Base-by-base conservation (phyloP, 1,139 yeast genomes). In the Debaryomyces sp. region DNA sequence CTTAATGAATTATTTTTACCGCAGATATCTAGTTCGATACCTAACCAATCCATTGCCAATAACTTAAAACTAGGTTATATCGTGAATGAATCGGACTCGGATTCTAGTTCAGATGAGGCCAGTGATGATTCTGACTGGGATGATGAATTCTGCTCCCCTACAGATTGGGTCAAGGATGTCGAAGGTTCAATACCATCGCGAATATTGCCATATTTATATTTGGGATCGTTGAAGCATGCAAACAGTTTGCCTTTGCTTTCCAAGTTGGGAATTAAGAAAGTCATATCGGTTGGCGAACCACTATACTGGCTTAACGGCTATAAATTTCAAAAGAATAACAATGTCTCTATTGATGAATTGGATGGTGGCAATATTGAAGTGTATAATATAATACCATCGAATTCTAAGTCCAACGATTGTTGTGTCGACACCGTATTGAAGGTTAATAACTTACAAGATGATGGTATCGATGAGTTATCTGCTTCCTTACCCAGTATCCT, bases 201-300 rank as follows among this genome's bases (percentile, higher is more conserved):
- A 46, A 85, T 94, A 3, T 67, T 92, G 44, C 89, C 95, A 0
- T 94, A 92, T 65, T 67, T 94, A 57, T 94, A 91, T 62, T 73
- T 94, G 48, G 99, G 99, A 0, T 87, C 96, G 2, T 71, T 91
- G 46, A 80, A 72, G 44, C 97, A 94, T 68, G 98, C 98, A 6
- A 84, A 83, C 54, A 81, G 85, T 57, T 77, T 87, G 2, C 81
- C 83, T 5, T 67, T 92, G 57, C 70, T 94, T 49, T 67, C 71
- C 29, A 78, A 77, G 45, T 68, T 94, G 21, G 94, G 91, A 0
- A 89, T 94, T 48, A 79, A 78, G 26, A 83, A 89, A 50, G 78
- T 94, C 12, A 82, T 94, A 6, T 87, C 96, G 2, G 97, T 94
- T 7, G 99, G 98, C 0, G 98, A 92, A 60, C 72, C 71, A 9